Conservation (phyloP, 768 basidiomycete species). For the Suillus clintonianus region DNA sequence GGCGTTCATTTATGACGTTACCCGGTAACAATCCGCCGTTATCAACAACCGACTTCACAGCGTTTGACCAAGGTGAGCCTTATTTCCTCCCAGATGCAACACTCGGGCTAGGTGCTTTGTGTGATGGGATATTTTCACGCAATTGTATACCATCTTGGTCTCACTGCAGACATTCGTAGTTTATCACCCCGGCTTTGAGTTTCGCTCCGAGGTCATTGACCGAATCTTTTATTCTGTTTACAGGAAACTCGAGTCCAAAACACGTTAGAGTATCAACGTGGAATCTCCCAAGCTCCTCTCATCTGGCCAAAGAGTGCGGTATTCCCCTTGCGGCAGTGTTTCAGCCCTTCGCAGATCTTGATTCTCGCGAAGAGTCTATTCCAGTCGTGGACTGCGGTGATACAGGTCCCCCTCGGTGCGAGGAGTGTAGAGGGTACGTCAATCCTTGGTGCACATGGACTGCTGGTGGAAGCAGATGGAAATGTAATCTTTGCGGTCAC, state of each 20-base stretch:
- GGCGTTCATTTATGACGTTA: slow-evolving; percentile 65
- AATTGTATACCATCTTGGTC: background rate
- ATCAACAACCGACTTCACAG: slow-evolving; percentile 82
- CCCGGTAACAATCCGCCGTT: slow-evolving; percentile 70
- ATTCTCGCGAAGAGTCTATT: slow-evolving; percentile 74
- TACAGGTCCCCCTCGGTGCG: slow-evolving; percentile 81
- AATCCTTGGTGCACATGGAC: slow-evolving; percentile 93
- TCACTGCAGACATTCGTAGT: background rate
- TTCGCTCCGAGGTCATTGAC: background rate
- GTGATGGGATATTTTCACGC: background rate
- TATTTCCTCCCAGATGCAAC: background rate
- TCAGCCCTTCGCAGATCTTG: slow-evolving; percentile 88
- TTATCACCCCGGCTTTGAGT: background rate
- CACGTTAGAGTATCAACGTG: slow-evolving; percentile 89
- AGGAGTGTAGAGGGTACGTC: slow-evolving; percentile 83
- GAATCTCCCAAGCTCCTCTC: slow-evolving; percentile 79
- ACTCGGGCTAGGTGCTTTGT: background rate
- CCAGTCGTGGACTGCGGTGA: slow-evolving; percentile 75
- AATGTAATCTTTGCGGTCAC: slow-evolving; percentile 86
- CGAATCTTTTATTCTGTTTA: slow-evolving; percentile 1
- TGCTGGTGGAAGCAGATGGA: slow-evolving; percentile 83
- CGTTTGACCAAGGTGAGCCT: slow-evolving; percentile 83
- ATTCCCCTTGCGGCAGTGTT: slow-evolving; percentile 85
- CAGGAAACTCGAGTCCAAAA: slow-evolving; percentile 90
- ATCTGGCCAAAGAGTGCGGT: slow-evolving; percentile 77